Base-by-base conservation (phyloP, 1,139 yeast species). In the Pichia inconspicua region DNA sequence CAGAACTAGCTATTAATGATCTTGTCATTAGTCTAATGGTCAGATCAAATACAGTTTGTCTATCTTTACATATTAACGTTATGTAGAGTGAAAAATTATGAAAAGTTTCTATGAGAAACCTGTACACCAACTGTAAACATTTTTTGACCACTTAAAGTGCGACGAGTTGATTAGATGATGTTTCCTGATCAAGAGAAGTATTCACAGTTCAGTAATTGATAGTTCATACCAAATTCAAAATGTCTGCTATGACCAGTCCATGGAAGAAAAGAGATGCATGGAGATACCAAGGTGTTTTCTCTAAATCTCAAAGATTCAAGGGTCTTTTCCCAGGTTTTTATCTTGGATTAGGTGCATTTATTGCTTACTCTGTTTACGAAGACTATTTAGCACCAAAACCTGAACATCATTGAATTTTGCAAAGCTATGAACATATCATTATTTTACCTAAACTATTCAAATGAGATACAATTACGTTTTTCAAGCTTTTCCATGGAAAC, bases 301-400 rank as follows among this genome's bases (percentile, higher is more conserved):
- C 84, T 50, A 79, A 90, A 59, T 69, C 70, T 49, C 81, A 82
- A 68, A 73, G 94, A 60, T 83, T 80, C 67, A 81, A 74, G 60
- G 79, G 79, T 51, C 76, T 86, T n/a, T 78, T 87, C 63, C 96
- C 96, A 3, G 96, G 96, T 2, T 75, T 87, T 48, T 88, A 89
- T 40, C 75, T 83, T 46, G 96, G 92, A 40, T 74, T 83, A 31
- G 92, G 80, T 34, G 92, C 92, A 7, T 87, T 87, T 63, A 71
- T 80, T 34, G 73, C 77, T 17, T 83, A 82, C 65, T 73, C 78
- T 56, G 77, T 79, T 40, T 81, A 80, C 61, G 90, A 84, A 66
- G 78, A 78, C 62, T 65, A 75, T 53, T 60, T 75, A 48, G 55
- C 51, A 12, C 57, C 62, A 64, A 63, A 51, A 53, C 55, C 63